Conservation (phyloP, 192 early-diverging fungal genomes). For the Umbelopsis sp. region DNA sequence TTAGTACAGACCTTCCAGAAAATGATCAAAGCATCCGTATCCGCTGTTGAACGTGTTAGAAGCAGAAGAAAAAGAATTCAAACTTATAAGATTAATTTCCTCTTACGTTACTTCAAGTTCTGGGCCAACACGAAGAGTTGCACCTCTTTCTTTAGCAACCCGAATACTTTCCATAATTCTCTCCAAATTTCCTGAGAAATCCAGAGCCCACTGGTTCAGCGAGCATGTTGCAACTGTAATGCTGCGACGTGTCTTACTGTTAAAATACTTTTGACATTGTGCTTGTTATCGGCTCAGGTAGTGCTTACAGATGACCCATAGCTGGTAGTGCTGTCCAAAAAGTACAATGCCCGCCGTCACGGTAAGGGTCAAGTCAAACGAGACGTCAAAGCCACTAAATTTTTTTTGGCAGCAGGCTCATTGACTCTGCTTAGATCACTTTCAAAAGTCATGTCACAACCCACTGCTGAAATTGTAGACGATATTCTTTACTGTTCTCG, state of each 20-base stretch:
- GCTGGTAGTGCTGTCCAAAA: background rate
- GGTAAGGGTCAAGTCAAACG: background rate
- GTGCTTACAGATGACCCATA: conserved; percentile 18
- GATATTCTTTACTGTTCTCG: conserved; percentile 72
- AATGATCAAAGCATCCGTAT: conserved; percentile 99
- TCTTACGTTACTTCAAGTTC: conserved; percentile 93
- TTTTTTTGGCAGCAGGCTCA: background rate
- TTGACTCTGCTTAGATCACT: too few relatives aligned
- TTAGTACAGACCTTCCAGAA: conserved; percentile 75
- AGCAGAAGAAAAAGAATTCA: background rate
- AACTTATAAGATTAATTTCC: background rate
- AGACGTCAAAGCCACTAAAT: conserved; percentile 16
- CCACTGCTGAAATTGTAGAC: conserved; percentile 36
- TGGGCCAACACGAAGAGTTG: conserved; percentile 86
- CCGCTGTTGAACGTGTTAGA: conserved; percentile 53
- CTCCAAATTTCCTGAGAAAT: conserved; percentile 92
- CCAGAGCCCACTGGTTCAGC: conserved; percentile 94
- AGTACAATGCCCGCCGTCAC: background rate
- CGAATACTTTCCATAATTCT: conserved; percentile 86
- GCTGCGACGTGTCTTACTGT: background rate
- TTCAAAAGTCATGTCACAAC: conserved; percentile 6
- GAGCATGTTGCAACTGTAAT: conserved; percentile 83
- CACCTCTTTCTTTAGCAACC: conserved; percentile 79
- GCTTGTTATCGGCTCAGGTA: background rate
- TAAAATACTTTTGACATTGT: too few relatives aligned